Evolutionary conservation across 2,329 filamentous ascomycete species (phyloP).

Genomic region (Moelleriella libera): DNA sequence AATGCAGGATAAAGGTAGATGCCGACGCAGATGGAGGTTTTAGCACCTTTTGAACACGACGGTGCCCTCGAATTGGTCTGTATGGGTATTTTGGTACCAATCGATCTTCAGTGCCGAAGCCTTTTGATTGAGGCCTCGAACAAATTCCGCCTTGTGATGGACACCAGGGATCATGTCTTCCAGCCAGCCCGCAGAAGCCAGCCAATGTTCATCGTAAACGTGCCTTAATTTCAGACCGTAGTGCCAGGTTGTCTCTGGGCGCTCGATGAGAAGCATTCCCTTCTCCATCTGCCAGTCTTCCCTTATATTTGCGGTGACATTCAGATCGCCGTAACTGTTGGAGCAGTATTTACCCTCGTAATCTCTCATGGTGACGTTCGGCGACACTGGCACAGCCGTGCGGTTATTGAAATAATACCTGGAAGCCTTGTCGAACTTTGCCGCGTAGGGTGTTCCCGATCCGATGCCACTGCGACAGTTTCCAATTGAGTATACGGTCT

Average conservation of each 20-base stretch:
- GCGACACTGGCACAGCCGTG: background rate
- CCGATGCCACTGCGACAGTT: no score
- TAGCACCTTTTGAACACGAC: background rate
- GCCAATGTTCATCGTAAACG: conserved; percentile 14
- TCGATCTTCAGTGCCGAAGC: background rate
- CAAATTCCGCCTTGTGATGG: conserved; percentile 5
- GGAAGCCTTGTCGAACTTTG: no score
- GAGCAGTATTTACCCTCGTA: background rate
- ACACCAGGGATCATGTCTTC: background rate
- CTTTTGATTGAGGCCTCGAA: conserved; percentile 2
- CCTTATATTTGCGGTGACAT: background rate
- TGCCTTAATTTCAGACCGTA: conserved; percentile 11
- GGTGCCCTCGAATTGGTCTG: background rate
- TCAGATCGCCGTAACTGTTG: background rate
- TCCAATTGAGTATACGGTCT: no score
- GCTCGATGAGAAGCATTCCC: conserved; percentile 11
- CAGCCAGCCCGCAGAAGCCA: conserved; percentile 4
- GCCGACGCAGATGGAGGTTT: background rate
- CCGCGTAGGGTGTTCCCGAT: no score
- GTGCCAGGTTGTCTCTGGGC: conserved; percentile 10
- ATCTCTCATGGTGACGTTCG: background rate
- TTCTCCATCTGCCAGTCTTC: background rate
- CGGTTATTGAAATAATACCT: no score
- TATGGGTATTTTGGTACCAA: background rate
- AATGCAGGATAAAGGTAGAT: no score